Evolutionary conservation across 73 alveolate species (phyloP).

Genomic region (Paramecium sexaurelia): DNA sequence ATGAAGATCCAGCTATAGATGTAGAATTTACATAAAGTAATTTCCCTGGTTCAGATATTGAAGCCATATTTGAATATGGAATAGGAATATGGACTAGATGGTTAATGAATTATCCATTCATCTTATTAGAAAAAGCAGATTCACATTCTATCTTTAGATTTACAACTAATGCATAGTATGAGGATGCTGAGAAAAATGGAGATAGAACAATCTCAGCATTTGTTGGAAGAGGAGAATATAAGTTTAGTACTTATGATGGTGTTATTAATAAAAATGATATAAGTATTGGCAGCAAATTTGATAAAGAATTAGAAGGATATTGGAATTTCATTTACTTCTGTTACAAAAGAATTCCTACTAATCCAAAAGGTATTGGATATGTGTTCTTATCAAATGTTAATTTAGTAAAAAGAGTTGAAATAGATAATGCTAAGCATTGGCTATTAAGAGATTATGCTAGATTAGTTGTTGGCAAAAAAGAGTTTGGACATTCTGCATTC

Average conservation of each 20-base stretch:
- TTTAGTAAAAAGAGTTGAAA: conserved; percentile 13
- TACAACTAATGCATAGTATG: conserved; percentile 3
- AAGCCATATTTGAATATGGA: conserved; percentile 49
- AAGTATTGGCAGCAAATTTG: neutral
- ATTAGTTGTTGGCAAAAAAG: conserved; percentile 9
- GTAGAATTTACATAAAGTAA: neutral
- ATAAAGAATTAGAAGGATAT: conserved; percentile 41
- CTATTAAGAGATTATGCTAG: conserved; percentile 39
- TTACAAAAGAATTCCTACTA: neutral
- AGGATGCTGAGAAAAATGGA: neutral
- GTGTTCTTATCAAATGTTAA: conserved; percentile 1
- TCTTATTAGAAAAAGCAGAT: neutral
- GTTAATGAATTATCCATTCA: conserved; percentile 7
- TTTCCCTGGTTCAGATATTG: conserved; percentile 35
- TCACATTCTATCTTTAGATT: conserved; percentile 36
- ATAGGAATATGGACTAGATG: conserved; percentile 48
- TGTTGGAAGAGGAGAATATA: conserved; percentile 10
- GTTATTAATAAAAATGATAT: neutral
- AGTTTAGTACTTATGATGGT: conserved; percentile 19
- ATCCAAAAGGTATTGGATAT: conserved; percentile 16
- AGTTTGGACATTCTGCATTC: neutral
- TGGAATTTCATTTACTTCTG: conserved; percentile 18
- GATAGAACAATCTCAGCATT: neutral
- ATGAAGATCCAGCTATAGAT: neutral
- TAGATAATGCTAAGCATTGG: conserved; percentile 24